Evolutionary conservation across 2,329 filamentous ascomycete genomes (phyloP), one percentile per base, ranked within the genome.

Genomic region (Chalaropsis ovoidea): DNA sequence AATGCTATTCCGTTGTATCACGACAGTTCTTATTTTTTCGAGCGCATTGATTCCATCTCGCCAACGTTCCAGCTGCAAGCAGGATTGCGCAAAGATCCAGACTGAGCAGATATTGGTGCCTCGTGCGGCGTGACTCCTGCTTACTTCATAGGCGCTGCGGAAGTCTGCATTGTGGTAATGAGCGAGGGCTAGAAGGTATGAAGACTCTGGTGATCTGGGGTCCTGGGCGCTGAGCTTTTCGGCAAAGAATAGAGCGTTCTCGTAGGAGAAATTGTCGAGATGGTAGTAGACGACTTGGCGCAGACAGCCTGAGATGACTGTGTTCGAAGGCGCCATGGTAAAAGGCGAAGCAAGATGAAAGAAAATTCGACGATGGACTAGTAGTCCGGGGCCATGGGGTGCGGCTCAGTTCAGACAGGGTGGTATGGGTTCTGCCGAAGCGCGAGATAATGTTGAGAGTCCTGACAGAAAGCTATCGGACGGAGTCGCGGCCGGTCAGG

Each of bases 211-310:
- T 22, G 86, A 89, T 71, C 88, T 86, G 27, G 88, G 84, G 71
- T 97, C 93, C 71, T 93, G 89, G 62, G 90, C 92, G 68, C 86
- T 82, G 22, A 96, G 83, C 69, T 94, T 86, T 72, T 93, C 90
- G 68, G 94, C 89, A 68, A 96, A 90, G 77, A 99, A 99, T 52
- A 96, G 85, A 66, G 94, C 94, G 73, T 95, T 97, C 65, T 92
- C 86, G 73, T 88, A 82, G 45, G 92, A 85, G 72, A 91, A 87
- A 74, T 96, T 95, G 79, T 99, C 94, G 74, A 99, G 85, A 71
- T 87, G 84, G 73, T 87, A 86, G 71, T 86, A 77, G 66, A 87
- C 78, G 67, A 82, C 76, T 74, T 86, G 83, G 71, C 81, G 80
- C 67, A 87, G 71, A 68, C 84, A 76, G 71, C 77, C 76, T 62